Evolutionary conservation across 148 eudicot genomes (phyloP).

Genomic region (Suaeda aralocaspica): DNA sequence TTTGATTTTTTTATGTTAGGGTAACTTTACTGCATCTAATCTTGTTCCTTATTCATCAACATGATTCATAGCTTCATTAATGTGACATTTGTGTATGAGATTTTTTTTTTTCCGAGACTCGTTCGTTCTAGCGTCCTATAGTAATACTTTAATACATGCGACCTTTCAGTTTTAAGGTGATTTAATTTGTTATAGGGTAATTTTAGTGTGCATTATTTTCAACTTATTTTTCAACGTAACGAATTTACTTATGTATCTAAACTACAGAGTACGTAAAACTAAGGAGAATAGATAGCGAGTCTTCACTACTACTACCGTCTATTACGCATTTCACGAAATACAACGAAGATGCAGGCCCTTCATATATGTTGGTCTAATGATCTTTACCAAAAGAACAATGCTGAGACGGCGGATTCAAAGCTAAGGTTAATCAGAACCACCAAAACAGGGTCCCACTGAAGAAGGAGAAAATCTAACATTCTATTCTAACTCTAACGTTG

Average conservation of each 20-base stretch:
- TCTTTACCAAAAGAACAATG: neutral
- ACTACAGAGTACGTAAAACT: too few relatives aligned
- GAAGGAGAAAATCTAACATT: neutral
- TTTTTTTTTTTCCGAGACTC: neutral
- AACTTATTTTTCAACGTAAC: too few relatives aligned
- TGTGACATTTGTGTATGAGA: too few relatives aligned
- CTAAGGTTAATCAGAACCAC: neutral
- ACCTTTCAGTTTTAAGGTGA: too few relatives aligned
- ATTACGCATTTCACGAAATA: too few relatives aligned
- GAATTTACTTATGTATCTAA: too few relatives aligned
- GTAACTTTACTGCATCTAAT: neutral
- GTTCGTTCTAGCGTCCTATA: too few relatives aligned
- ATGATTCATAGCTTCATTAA: neutral
- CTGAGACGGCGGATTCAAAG: neutral
- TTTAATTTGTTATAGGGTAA: too few relatives aligned
- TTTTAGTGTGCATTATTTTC: too few relatives aligned
- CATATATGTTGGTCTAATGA: neutral
- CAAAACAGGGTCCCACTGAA: conserved; percentile 6
- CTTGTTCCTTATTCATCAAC: neutral
- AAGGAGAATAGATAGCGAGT: too few relatives aligned
- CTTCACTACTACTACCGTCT: too few relatives aligned
- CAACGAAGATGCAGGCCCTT: neutral
- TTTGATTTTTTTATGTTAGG: neutral
- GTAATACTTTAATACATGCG: too few relatives aligned
- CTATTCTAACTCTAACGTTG: neutral